Conservation (phyloP, 2,329 filamentous ascomycete genomes). For the Ascosphaera aggregata region DNA sequence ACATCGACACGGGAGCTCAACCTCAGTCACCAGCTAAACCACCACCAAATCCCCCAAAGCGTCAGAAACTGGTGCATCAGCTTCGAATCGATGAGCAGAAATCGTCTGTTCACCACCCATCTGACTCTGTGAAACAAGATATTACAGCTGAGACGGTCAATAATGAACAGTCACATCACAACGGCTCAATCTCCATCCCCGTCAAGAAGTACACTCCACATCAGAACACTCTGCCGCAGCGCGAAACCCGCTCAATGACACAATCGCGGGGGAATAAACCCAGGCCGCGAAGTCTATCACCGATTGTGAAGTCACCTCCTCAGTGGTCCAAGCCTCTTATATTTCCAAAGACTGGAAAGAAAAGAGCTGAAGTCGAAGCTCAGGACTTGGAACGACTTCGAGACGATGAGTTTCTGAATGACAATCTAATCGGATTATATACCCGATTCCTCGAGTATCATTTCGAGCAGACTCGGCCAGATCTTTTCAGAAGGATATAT, state of each 20-base stretch:
- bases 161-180: conserved; percentile 4
- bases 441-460: conserved; percentile 46
- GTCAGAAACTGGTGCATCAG: conserved; percentile 4
- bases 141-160: neutral
- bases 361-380: conserved; percentile 21
- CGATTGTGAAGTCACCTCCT: conserved; percentile 6
- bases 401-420: conserved; percentile 72
- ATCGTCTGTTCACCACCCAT: neutral
- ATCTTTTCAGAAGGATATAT: conserved; percentile 43
- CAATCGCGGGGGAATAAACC: neutral
- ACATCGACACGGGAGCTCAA: neutral
- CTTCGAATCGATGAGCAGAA: neutral
- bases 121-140: neutral
- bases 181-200: conserved; percentile 9
- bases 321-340: conserved; percentile 12
- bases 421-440: conserved; percentile 80
- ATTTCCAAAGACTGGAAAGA: conserved; percentile 23
- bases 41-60: conserved; percentile 3
- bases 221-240: conserved; percentile 2
- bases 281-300: conserved; percentile 6
- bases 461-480: conserved; percentile 30
- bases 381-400: conserved; percentile 43
- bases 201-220: conserved; percentile 9
- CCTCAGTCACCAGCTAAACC: conserved; percentile 8
- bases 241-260: conserved; percentile 13